Base-by-base conservation (phyloP, 139 green algal genomes). In the Closterium sp. region DNA sequence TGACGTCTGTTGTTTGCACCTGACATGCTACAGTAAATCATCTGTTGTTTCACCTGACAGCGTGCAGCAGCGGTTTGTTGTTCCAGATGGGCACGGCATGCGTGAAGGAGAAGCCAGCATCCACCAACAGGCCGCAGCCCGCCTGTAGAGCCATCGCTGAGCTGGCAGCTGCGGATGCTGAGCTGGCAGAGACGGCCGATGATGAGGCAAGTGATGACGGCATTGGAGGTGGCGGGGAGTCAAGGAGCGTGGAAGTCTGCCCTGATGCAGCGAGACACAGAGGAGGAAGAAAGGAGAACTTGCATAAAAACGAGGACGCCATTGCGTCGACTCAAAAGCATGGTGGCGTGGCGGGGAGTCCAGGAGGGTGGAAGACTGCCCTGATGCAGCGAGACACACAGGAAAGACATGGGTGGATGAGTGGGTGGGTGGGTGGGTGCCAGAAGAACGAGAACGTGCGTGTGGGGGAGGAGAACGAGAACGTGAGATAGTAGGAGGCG, bases 31-130 rank as follows among this genome's bases (percentile, higher is more conserved):
- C 8, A 12, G 28, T 32, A 85, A 30, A 55, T 6, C 4, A 55
- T 55, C 76, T 32, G n/a, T 86, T 86, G 31, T 33, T 86, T 33
- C 84, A 33, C 30, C 84, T 86, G 84, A 33, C 84, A 34, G 84
- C 84, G 1, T 86, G 31, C 84, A 76, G 30, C 84, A 86, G 30
- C 55, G 55, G 55, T 76, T 19, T 76, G 55, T 76, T 76, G 32
- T 88, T 33, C n/a, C n/a, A 86, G n/a, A 86, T 33, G 8, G 97
- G 97, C 43, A 98, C 95, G 3, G 94, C 91, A 69, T 98, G 97
- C 8, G 96, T 98, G 94, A 96, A 97, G 38, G 95, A 96, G 91
- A 97, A 97, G 81, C 96, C 96, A 66, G 90, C 92, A 90, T 98
- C 96, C n/a, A 98, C 92, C 12, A 98, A 94, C 12, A 98, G 55